These are phyloP conservation scores for Taphrina betulina DNA, from an alignment of 1,139 yeast genomes.

Conservation along the genomic window DNA sequence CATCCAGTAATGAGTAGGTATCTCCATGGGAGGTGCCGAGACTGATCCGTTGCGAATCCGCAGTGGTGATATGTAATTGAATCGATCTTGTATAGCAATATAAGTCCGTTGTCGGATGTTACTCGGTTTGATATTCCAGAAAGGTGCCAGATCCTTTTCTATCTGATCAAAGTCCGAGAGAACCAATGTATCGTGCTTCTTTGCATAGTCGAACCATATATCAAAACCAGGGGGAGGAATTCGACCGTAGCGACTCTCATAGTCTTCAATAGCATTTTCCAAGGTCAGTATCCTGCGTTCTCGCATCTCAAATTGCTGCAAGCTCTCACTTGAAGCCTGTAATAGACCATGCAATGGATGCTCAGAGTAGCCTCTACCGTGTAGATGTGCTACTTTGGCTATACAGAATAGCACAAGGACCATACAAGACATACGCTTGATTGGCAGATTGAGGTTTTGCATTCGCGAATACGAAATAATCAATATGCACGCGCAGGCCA, in stretches of 20 bases:
- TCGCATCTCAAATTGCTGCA: background rate
- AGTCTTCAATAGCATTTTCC: background rate
- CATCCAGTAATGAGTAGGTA: background rate
- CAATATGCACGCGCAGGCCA: too few relatives aligned
- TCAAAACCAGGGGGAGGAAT: conserved; percentile 39
- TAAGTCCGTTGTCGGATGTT: conserved; percentile 32
- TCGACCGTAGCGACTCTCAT: conserved; percentile 10
- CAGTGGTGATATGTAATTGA: conserved; percentile 33
- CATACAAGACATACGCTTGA: too few relatives aligned
- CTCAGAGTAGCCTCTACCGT: too few relatives aligned
- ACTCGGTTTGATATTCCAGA: conserved; percentile 36
- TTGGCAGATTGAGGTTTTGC: too few relatives aligned
- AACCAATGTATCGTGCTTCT: conserved; percentile 27
- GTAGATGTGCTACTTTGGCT: too few relatives aligned
- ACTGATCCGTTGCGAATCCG: conserved; percentile 22
- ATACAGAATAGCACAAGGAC: background rate
- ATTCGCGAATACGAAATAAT: too few relatives aligned
- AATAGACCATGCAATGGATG: background rate
- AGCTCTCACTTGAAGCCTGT: background rate
- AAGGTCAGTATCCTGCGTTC: background rate
- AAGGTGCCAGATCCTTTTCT: conserved; percentile 36
- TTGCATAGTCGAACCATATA: conserved; percentile 38
- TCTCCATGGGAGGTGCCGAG: conserved; percentile 4
- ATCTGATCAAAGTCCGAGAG: conserved; percentile 38
- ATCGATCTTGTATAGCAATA: conserved; percentile 34